Conservation (phyloP, 2,329 filamentous ascomycete species). For the Colletotrichum sp. region DNA sequence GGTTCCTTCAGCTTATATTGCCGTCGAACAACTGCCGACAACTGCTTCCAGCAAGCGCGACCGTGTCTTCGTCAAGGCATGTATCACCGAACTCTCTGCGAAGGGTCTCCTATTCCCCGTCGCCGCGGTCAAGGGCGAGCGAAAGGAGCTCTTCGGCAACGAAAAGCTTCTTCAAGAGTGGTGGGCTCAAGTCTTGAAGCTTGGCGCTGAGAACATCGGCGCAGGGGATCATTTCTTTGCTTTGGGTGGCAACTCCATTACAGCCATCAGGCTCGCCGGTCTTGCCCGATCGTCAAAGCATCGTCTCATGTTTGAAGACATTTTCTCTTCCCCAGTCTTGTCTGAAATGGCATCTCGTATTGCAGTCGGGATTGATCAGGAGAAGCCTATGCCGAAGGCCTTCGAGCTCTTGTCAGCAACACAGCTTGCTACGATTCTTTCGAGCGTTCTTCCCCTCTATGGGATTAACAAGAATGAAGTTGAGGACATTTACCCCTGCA, state of each 20-base stretch:
- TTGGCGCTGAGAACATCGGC: background rate
- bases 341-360: background rate
- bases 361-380: background rate
- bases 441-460: background rate
- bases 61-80: slow-evolving; percentile 16
- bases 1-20: slow-evolving; percentile 36
- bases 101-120: background rate
- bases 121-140: background rate
- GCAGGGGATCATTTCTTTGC: background rate
- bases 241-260: slow-evolving; percentile 6
- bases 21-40: slow-evolving; percentile 25
- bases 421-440: background rate
- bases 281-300: background rate
- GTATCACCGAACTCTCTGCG: background rate
- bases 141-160: background rate
- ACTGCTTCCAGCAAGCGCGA: slow-evolving; percentile 25
- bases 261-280: background rate
- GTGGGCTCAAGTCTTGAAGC: background rate
- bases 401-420: background rate
- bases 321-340: background rate
- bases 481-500: slow-evolving; percentile 24
- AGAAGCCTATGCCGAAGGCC: background rate
- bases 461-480: slow-evolving; percentile 4
- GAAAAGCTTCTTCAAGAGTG: background rate
- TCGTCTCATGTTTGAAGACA: background rate